These are phyloP conservation scores for Metarhizium rileyi DNA, from an alignment of 2,329 filamentous ascomycete genomes.

Conservation along the genomic window DNA sequence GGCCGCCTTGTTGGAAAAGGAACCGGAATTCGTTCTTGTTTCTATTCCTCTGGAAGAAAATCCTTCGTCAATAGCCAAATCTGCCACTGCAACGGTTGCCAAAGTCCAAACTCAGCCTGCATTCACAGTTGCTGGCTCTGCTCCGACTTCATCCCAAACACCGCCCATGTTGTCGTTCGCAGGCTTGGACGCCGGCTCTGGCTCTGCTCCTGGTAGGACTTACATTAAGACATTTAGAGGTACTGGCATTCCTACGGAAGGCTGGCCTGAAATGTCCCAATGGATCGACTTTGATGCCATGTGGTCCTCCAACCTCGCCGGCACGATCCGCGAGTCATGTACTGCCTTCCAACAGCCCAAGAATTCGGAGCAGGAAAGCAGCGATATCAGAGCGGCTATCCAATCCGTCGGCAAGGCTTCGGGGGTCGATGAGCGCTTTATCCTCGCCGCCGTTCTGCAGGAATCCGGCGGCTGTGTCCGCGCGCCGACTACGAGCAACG, in stretches of 20 bases:
- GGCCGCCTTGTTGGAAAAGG: too few species aligned
- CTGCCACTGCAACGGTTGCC: too few species aligned
- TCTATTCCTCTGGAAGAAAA: too few species aligned
- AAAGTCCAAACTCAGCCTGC: too few species aligned
- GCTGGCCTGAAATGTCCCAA: conserved; percentile 19
- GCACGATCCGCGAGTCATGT: conserved; percentile 8
- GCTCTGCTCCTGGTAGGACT: neutral
- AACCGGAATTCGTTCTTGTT: too few species aligned
- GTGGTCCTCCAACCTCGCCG: conserved; percentile 13
- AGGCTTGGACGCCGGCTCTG: neutral
- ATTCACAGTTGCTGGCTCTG: too few species aligned
- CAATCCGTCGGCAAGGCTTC: conserved; percentile 17
- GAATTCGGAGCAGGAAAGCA: conserved; percentile 7
- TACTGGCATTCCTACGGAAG: conserved; percentile 5
- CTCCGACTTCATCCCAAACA: neutral
- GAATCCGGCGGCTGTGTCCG: conserved; percentile 35
- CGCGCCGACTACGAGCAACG: conserved; percentile 28
- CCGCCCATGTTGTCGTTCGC: neutral
- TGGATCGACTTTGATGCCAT: conserved; percentile 22
- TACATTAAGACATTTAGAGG: neutral
- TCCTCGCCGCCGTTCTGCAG: conserved; percentile 34
- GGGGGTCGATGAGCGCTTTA: conserved; percentile 28
- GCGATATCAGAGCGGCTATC: conserved; percentile 22
- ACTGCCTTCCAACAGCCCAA: conserved; percentile 6
- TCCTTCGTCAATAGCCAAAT: too few species aligned